Percentiles rank a stretch among this genome's conserved stretches.
Evolutionary conservation across 768 basidiomycete genomes (phyloP).

Genomic region (Daedaleopsis nitida): DNA sequence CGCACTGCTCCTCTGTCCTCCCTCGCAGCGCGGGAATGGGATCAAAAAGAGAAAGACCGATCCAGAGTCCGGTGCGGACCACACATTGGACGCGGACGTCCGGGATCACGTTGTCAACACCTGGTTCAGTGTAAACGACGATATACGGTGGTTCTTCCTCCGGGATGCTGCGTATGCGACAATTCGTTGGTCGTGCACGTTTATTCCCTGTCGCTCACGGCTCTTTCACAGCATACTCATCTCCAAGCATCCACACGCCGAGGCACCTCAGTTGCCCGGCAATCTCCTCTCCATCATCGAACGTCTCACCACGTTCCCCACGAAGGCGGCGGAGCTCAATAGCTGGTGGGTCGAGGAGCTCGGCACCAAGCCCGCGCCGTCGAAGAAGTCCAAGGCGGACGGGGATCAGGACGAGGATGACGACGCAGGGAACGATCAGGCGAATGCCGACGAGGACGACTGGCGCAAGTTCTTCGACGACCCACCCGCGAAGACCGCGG

Average conservation of each 20-base stretch:
- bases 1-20: slow-evolving; percentile 63
- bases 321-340: slow-evolving; percentile 65
- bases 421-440: slow-evolving; percentile 37
- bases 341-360: slow-evolving; percentile 80
- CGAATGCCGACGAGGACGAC: slow-evolving; percentile 46
- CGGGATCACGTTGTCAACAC: slow-evolving; percentile 63
- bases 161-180: slow-evolving; percentile 68
- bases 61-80: slow-evolving; percentile 27
- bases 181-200: background rate
- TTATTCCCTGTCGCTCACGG: background rate
- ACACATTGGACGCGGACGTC: slow-evolving; percentile 58
- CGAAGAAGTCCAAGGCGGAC: slow-evolving; percentile 6
- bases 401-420: slow-evolving; percentile 33
- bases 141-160: slow-evolving; percentile 89
- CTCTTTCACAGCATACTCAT: slow-evolving; percentile 31
- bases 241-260: slow-evolving; percentile 33
- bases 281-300: slow-evolving; percentile 38
- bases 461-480: slow-evolving; percentile 89
- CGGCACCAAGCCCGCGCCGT: slow-evolving; percentile 46
- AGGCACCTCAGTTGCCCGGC: slow-evolving; percentile 31
- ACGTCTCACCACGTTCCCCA: slow-evolving; percentile 73
- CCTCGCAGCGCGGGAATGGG: slow-evolving; percentile 38
- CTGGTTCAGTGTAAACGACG: slow-evolving; percentile 79
- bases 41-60: slow-evolving; percentile 23
- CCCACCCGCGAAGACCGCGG: slow-evolving; percentile 34